These are phyloP conservation scores for Phytophthora macrochlamydospora DNA, from an alignment of 352 stramenopile genomes.

Conservation along the genomic window DNA sequence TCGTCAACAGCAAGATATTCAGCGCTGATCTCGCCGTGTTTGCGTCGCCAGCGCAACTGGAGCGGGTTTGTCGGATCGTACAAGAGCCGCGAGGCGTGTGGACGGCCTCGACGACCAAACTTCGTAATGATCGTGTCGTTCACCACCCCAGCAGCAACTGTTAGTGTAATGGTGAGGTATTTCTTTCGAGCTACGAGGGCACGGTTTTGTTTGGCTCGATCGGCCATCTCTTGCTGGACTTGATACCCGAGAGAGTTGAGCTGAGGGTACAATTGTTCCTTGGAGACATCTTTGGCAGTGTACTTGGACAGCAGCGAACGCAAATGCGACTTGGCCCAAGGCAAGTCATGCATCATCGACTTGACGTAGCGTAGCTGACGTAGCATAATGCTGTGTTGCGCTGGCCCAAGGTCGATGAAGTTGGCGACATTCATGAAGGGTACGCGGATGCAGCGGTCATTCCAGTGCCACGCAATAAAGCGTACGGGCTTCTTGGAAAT, in stretches of 20 bases:
- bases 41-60: conserved; percentile 75
- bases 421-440: conserved; percentile 40
- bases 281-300: conserved; percentile 73
- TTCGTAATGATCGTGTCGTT: conserved; percentile 77
- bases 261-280: conserved; percentile 81
- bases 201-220: conserved; percentile 50
- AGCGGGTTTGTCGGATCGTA: conserved; percentile 73
- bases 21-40: conserved; percentile 74
- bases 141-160: conserved; percentile 57
- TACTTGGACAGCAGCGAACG: conserved; percentile 68
- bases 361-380: conserved; percentile 83
- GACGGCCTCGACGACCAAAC: conserved; percentile 71
- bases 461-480: conserved; percentile 67
- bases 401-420: conserved; percentile 61
- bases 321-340: conserved; percentile 79
- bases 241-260: conserved; percentile 72
- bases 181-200: conserved; percentile 60
- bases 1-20: conserved; percentile 64
- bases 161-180: conserved; percentile 65
- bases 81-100: conserved; percentile 70
- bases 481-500: conserved; percentile 61
- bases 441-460: conserved; percentile 57
- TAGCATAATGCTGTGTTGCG: conserved; percentile 85
- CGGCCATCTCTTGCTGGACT: conserved; percentile 62
- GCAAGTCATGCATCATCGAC: conserved; percentile 82